Percentiles rank a stretch among this genome's conserved stretches.
phyloP scores from a whole-genome alignment of 371 early-diverging fungal species.

The Pancytospora philotis region DNA sequence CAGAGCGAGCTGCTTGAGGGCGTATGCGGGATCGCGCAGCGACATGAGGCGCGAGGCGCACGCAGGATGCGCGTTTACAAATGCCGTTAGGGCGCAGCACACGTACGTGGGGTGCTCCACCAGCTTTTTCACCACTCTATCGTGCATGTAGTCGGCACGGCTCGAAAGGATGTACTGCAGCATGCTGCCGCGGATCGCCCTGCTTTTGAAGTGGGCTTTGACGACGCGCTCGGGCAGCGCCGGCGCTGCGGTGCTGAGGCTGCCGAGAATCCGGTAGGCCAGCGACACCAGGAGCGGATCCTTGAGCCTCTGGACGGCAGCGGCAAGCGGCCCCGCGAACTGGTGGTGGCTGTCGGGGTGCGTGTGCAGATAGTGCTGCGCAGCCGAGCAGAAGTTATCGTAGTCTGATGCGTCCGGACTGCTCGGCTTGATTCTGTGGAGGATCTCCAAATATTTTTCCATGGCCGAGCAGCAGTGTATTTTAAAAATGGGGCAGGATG shows the following conservation, averaged over 20 bases:
- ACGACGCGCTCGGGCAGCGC: not conserved
- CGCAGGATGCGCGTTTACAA: not conserved
- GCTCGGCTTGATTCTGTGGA: not conserved
- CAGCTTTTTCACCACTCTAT: not conserved
- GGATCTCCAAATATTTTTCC: conserved; percentile 9
- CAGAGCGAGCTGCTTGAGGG: conserved; percentile 5
- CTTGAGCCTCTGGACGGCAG: not conserved
- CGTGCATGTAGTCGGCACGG: not conserved
- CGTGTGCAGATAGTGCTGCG: not conserved
- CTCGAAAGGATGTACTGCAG: not conserved
- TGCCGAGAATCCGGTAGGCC: not conserved
- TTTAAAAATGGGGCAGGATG: too few relatives aligned
- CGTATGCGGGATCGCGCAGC: not conserved
- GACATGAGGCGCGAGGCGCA: not conserved
- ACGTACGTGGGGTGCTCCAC: not conserved
- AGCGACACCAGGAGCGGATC: not conserved
- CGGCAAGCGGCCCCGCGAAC: not conserved
- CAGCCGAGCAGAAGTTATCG: not conserved
- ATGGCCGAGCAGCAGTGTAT: too few relatives aligned
- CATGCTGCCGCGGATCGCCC: not conserved
- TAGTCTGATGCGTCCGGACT: not conserved
- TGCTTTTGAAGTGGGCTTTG: not conserved
- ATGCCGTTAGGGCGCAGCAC: not conserved
- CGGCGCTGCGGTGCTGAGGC: not conserved
- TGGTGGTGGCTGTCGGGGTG: not conserved